These are phyloP conservation scores for Bonia amplexicaulis DNA, from an alignment of 176 grass and related monocot genomes.

Conservation along the genomic window DNA sequence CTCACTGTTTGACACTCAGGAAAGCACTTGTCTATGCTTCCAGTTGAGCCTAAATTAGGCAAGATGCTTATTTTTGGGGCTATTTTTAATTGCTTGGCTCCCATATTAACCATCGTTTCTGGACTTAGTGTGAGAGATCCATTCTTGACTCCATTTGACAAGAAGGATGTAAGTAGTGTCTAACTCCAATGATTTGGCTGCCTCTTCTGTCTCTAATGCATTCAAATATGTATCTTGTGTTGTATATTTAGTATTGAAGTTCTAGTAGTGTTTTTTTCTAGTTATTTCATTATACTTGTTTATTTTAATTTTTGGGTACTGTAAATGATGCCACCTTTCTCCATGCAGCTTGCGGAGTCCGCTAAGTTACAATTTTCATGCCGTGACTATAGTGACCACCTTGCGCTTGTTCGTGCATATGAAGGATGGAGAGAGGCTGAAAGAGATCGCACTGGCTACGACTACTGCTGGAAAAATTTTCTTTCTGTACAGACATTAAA, in stretches of 20 bases:
- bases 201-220: not conserved
- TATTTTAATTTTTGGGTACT: not conserved
- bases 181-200: not conserved
- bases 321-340: conserved; percentile 19
- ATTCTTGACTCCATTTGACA: conserved; percentile 94
- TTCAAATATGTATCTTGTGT: conserved; percentile 4
- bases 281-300: not conserved
- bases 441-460: conserved; percentile 87
- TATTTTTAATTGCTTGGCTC: conserved; percentile 97
- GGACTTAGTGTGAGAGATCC: conserved; percentile 94
- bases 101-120: conserved; percentile 88
- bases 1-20: conserved; percentile 43
- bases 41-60: conserved; percentile 93
- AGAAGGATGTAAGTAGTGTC: conserved; percentile 82
- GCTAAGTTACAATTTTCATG: conserved; percentile 92
- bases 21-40: conserved; percentile 88
- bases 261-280: not conserved
- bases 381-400: conserved; percentile 83
- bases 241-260: not conserved
- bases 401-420: conserved; percentile 82
- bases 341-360: conserved; percentile 81
- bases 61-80: conserved; percentile 98
- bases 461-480: conserved; percentile 99
- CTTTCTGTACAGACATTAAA: conserved; percentile 89
- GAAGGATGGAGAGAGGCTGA: conserved; percentile 95